Percentiles rank a stretch among this genome's conserved stretches.
phyloP scores from a whole-genome alignment of 768 basidiomycete genomes.

The Lactarius hengduanensis region DNA sequence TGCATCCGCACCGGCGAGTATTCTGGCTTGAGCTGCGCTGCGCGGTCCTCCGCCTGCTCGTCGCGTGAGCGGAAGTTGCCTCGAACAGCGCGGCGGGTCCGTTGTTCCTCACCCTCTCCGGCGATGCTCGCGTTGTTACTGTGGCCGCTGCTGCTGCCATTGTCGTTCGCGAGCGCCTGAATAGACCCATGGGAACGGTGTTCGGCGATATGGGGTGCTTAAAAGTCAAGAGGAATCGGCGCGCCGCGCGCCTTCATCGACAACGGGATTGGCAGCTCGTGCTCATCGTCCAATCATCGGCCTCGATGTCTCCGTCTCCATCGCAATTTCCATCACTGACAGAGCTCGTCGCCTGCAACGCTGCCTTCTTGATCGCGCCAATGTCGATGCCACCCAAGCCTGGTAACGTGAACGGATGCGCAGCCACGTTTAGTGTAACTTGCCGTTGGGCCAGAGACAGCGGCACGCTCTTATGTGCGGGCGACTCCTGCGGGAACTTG shows the following conservation, averaged over 20 bases:
- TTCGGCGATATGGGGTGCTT: conserved; percentile 60
- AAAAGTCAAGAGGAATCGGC: conserved; percentile 78
- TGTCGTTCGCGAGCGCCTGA: conserved; percentile 64
- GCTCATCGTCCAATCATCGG: conserved; percentile 23
- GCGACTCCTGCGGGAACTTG: conserved; percentile 70
- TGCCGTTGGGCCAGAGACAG: conserved; percentile 36
- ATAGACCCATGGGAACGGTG: conserved; percentile 81
- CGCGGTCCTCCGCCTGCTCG: conserved; percentile 36
- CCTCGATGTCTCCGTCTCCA: conserved; percentile 21
- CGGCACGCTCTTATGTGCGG: conserved; percentile 49
- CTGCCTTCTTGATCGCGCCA: conserved; percentile 27
- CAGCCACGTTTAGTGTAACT: conserved; percentile 41
- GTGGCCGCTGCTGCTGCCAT: conserved; percentile 29
- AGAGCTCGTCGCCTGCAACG: background rate
- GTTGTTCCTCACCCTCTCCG: conserved; percentile 55
- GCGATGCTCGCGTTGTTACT: background rate
- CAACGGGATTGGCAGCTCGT: conserved; percentile 38
- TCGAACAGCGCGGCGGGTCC: conserved; percentile 67
- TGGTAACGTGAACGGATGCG: conserved; percentile 66
- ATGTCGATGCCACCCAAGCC: conserved; percentile 46
- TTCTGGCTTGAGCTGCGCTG: too few species aligned
- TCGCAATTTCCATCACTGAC: conserved; percentile 13
- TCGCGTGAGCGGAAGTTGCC: conserved; percentile 61
- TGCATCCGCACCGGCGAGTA: conserved; percentile 54
- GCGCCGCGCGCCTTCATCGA: conserved; percentile 54